Conservation (phyloP, 805 yeast genomes). For the Candida ovalis region DNA sequence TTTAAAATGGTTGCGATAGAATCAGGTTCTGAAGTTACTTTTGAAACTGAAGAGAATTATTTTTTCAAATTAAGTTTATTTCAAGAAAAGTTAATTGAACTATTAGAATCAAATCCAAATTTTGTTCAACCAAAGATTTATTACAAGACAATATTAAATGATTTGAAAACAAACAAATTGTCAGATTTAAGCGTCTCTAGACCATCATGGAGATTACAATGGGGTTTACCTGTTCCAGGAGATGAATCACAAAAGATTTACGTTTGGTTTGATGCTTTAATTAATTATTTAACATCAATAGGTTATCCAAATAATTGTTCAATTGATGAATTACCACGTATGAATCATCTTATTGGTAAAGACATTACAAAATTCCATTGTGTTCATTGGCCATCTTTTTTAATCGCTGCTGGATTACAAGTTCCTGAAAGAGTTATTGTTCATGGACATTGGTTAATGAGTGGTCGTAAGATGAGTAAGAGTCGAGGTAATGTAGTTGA, state of each 20-base stretch:
- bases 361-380: conserved; percentile 89
- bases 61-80: conserved; percentile 74
- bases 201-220: conserved; percentile 68
- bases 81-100: conserved; percentile 47
- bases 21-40: conserved; percentile 70
- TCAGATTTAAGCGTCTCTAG: conserved; percentile 83
- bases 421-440: conserved; percentile 75
- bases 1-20: conserved; percentile 49
- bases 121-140: conserved; percentile 68
- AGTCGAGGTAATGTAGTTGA: conserved; percentile 92
- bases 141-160: conserved; percentile 51
- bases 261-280: conserved; percentile 95
- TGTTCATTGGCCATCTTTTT: conserved; percentile 89
- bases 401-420: conserved; percentile 74
- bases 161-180: conserved; percentile 46
- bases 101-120: conserved; percentile 43
- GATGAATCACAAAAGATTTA: conserved; percentile 78
- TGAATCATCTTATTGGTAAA: conserved; percentile 81
- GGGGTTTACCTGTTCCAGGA: conserved; percentile 91
- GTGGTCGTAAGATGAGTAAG: conserved; percentile 91
- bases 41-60: conserved; percentile 79
- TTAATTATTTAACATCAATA: conserved; percentile 71
- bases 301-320: conserved; percentile 45
- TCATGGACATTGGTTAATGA: conserved; percentile 92
- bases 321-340: conserved; percentile 22